Conservation (phyloP, 768 basidiomycete species). For the Leccinum arenicola region DNA sequence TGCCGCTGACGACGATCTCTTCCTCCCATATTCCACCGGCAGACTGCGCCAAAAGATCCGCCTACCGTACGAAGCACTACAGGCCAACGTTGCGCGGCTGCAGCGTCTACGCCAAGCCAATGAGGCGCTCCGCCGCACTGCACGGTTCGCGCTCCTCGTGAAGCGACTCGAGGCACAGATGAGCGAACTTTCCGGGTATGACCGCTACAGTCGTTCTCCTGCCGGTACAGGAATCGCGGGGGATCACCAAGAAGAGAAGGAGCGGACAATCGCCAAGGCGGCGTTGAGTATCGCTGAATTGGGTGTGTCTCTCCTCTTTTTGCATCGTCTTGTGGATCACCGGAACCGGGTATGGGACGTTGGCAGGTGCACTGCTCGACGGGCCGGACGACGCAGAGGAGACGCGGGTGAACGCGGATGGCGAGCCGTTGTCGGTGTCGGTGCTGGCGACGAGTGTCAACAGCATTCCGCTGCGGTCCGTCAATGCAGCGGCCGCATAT, state of each 20-base stretch:
- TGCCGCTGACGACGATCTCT: background rate
- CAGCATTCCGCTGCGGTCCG: constrained; percentile 62
- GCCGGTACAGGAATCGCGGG: background rate
- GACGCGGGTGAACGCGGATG: background rate
- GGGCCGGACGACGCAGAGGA: constrained; percentile 27
- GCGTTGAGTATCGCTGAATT: constrained; percentile 94
- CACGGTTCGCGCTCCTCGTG: constrained; percentile 81
- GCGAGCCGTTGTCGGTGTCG: constrained; percentile 1
- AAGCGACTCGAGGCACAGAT: constrained; percentile 85
- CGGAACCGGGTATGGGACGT: background rate
- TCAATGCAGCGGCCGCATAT: constrained; percentile 69
- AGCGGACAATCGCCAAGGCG: constrained; percentile 87
- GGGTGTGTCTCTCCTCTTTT: constrained; percentile 44
- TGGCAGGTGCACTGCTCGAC: constrained; percentile 50
- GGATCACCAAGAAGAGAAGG: constrained; percentile 73
- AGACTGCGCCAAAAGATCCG: constrained; percentile 87
- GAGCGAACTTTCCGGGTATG: constrained; percentile 50
- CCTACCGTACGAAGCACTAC: constrained; percentile 74
- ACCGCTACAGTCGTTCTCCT: background rate
- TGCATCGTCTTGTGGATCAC: background rate
- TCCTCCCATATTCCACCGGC: background rate
- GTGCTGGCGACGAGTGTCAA: constrained; percentile 17
- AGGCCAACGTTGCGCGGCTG: constrained; percentile 66
- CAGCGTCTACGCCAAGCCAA: constrained; percentile 79
- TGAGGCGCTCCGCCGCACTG: constrained; percentile 79